These are phyloP conservation scores for Nicotiana obtusifolia DNA, from an alignment of 257 asterid species.

Conservation along the genomic window DNA sequence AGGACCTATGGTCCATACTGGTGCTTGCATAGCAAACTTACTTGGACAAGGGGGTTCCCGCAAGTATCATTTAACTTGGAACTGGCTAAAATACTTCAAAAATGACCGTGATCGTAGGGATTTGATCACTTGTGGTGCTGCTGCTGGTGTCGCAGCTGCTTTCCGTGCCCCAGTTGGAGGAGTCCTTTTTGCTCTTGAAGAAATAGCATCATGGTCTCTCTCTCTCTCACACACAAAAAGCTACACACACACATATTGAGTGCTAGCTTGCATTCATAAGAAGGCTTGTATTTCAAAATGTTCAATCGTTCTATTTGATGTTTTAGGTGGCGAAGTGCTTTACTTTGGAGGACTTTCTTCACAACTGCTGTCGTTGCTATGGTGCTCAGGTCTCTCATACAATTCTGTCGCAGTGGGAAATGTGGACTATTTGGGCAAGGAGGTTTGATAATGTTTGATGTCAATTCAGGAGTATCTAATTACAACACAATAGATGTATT, in stretches of 20 bases:
- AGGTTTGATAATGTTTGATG: conserved; percentile 89
- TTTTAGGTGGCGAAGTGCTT: conserved; percentile 99
- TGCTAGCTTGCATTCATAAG: neutral
- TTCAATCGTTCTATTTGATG: conserved; percentile 13
- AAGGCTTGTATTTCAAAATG: neutral
- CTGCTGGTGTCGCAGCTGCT: conserved; percentile 99
- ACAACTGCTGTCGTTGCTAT: conserved; percentile 97
- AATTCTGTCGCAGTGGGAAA: conserved; percentile 58
- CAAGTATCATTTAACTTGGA: conserved; percentile 89
- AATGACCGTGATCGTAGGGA: conserved; percentile 95
- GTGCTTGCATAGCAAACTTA: conserved; percentile 94
- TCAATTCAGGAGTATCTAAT: conserved; percentile 52
- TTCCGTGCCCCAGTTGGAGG: conserved; percentile 99
- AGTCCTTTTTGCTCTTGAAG: conserved; percentile 98
- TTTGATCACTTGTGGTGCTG: conserved; percentile 97
- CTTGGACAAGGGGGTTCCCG: conserved; percentile 99
- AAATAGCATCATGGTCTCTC: conserved; percentile 91
- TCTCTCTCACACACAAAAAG: neutral
- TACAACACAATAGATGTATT: conserved; percentile 64
- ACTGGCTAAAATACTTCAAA: conserved; percentile 85
- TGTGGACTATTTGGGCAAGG: conserved; percentile 98
- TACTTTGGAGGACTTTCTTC: conserved; percentile 97
- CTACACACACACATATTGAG: neutral
- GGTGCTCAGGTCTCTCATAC: conserved; percentile 65
- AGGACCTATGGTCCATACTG: conserved; percentile 99